A percentile compares a stretch with the other conserved stretches of the same genome.
Evolutionary conservation across 106 monocot species (phyloP).

Genomic region (Acanthochlamys bracteata): DNA sequence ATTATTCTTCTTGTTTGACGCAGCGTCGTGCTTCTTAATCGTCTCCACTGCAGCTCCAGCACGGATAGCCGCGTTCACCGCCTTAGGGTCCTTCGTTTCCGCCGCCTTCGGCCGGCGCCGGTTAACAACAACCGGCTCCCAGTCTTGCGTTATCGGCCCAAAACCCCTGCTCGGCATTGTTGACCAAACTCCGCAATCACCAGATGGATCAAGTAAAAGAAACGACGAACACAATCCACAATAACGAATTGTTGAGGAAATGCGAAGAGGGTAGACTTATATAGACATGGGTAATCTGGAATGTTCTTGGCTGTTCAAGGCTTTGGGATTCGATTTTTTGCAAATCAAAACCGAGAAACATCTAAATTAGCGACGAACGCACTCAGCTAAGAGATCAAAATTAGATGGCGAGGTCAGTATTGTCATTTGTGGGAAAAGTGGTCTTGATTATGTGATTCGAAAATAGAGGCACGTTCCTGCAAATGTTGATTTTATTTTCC

Average conservation of each 20-base stretch:
- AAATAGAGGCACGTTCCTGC: no score
- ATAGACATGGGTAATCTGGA: neutral
- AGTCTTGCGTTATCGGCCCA: constrained; percentile 41
- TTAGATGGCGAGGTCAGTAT: no score
- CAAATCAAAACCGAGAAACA: no score
- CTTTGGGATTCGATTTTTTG: no score
- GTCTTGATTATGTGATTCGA: no score
- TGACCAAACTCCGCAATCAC: neutral
- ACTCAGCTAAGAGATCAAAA: no score
- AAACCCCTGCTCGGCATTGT: constrained; percentile 13
- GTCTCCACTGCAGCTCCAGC: constrained; percentile 57
- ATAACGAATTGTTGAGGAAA: neutral
- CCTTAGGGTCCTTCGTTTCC: constrained; percentile 35
- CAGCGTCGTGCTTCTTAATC: constrained; percentile 60
- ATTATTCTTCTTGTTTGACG: constrained; percentile 54
- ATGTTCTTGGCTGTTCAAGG: constrained; percentile 7
- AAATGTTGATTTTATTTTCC: no score
- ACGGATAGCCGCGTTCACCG: constrained; percentile 52
- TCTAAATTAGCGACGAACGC: no score
- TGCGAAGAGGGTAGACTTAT: neutral
- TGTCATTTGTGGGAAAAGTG: no score
- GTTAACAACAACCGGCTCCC: constrained; percentile 50
- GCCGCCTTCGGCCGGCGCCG: constrained; percentile 26
- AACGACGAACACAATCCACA: neutral
- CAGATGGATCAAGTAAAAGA: no score